Percentiles rank a stretch among this genome's conserved stretches.
Conservation (phyloP, 2,329 filamentous ascomycete species). For the Sphaerulina populicola region DNA sequence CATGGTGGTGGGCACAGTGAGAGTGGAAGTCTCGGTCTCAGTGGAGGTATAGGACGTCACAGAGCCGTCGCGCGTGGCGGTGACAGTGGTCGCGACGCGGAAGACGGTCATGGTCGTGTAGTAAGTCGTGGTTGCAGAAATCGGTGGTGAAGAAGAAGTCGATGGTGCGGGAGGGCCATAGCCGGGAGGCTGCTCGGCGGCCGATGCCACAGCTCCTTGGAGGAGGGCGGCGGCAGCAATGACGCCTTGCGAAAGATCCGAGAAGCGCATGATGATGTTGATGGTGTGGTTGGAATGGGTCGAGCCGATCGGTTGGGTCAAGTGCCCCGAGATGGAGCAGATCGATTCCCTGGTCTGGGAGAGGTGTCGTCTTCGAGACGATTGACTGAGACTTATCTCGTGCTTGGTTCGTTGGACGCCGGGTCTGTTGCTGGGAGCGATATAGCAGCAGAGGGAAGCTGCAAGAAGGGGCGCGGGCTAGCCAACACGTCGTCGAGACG, state of each 20-base stretch:
- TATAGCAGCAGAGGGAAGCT: conserved; percentile 9
- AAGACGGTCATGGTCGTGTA: conserved; percentile 24
- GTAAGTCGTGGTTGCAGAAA: conserved; percentile 21
- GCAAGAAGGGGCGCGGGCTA: neutral
- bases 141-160: conserved; percentile 12
- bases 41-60: conserved; percentile 14
- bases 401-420: conserved; percentile 9
- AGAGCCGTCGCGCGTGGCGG: conserved; percentile 21
- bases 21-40: conserved; percentile 8
- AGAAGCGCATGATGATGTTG: conserved; percentile 23
- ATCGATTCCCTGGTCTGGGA: conserved; percentile 12
- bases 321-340: conserved; percentile 1
- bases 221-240: conserved; percentile 16
- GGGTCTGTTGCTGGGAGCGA: neutral
- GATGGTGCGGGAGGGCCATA: conserved; percentile 7
- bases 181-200: conserved; percentile 5
- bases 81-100: conserved; percentile 25
- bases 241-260: conserved; percentile 16
- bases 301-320: conserved; percentile 8
- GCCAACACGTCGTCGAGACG: conserved; percentile 13
- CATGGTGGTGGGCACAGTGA: conserved; percentile 6
- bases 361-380: conserved; percentile 15
- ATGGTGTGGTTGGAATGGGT: conserved; percentile 9
- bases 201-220: conserved; percentile 10
- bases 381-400: conserved; percentile 16